Conservation (phyloP, 805 yeast species). For the Starmerella stigmatis region DNA sequence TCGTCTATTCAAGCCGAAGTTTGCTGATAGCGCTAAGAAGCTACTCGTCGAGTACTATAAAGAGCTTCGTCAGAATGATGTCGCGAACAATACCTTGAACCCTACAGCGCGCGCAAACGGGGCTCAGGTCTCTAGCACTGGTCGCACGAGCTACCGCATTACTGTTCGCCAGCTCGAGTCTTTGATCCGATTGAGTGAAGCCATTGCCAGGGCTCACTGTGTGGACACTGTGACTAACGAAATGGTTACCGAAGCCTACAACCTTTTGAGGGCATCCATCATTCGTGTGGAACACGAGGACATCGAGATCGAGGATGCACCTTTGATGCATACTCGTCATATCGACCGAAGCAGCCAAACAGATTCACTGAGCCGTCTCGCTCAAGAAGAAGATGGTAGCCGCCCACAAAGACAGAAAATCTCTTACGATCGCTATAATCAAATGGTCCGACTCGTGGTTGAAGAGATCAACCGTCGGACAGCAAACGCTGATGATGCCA, state of each 20-base stretch:
- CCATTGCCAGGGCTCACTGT: slow-evolving; percentile 94
- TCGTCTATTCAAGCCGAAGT: slow-evolving; percentile 78
- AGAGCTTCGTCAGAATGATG: slow-evolving; percentile 78
- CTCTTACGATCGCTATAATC: slow-evolving; percentile 77
- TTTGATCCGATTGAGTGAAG: slow-evolving; percentile 73
- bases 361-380: slow-evolving; percentile 15
- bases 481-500: slow-evolving; percentile 37
- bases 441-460: slow-evolving; percentile 40
- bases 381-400: slow-evolving; percentile 11
- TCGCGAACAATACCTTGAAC: slow-evolving; percentile 47
- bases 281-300: slow-evolving; percentile 92
- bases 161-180: slow-evolving; percentile 90
- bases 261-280: slow-evolving; percentile 76
- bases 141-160: slow-evolving; percentile 76
- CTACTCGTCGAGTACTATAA: slow-evolving; percentile 68
- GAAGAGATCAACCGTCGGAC: slow-evolving; percentile 15
- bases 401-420: slow-evolving; percentile 33
- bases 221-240: slow-evolving; percentile 73
- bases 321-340: slow-evolving; percentile 17
- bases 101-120: slow-evolving; percentile 14
- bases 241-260: slow-evolving; percentile 89
- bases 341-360: slow-evolving; percentile 19
- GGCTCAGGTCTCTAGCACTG: slow-evolving; percentile 28
- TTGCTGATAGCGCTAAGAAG: slow-evolving; percentile 72
- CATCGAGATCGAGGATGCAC: slow-evolving; percentile 60